A percentile compares a stretch with the other conserved stretches of the same genome.
Evolutionary conservation across 2,329 filamentous ascomycete genomes (phyloP).

Genomic region (Diplodia intermedia): DNA sequence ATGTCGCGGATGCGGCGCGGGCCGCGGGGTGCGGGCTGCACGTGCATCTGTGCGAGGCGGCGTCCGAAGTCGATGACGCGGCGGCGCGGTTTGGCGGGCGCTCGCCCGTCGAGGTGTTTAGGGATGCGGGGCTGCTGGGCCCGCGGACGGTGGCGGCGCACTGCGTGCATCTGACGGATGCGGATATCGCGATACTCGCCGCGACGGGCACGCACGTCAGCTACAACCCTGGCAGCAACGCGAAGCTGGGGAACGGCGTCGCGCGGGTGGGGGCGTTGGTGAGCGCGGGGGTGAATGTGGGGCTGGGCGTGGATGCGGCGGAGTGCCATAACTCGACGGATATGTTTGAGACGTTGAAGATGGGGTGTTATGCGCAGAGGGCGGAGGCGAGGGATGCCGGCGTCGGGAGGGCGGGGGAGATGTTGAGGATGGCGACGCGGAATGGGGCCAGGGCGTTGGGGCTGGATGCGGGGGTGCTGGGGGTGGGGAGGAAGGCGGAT

Average conservation of each 20-base stretch:
- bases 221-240: slow-evolving; percentile 38
- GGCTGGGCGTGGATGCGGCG: slow-evolving; percentile 39
- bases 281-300: slow-evolving; percentile 37
- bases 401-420: slow-evolving; percentile 35
- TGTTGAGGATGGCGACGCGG: slow-evolving; percentile 39
- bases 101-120: not conserved
- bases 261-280: slow-evolving; percentile 36
- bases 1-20: not conserved
- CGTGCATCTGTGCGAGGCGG: not conserved
- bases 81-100: not conserved
- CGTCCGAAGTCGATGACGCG: not conserved
- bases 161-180: slow-evolving; percentile 9
- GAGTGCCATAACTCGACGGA: slow-evolving; percentile 41
- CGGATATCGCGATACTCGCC: not conserved
- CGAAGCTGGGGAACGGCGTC: slow-evolving; percentile 39
- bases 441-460: slow-evolving; percentile 38
- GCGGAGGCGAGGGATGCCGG: slow-evolving; percentile 35
- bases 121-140: slow-evolving; percentile 1
- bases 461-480: slow-evolving; percentile 37
- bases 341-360: slow-evolving; percentile 41
- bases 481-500: slow-evolving; percentile 38
- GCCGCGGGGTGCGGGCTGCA: not conserved
- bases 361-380: slow-evolving; percentile 38
- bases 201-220: slow-evolving; percentile 26
- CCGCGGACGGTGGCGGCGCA: not conserved